phyloP scores from a whole-genome alignment of 192 early-diverging fungal species.

The Backusella tarrabulga region DNA sequence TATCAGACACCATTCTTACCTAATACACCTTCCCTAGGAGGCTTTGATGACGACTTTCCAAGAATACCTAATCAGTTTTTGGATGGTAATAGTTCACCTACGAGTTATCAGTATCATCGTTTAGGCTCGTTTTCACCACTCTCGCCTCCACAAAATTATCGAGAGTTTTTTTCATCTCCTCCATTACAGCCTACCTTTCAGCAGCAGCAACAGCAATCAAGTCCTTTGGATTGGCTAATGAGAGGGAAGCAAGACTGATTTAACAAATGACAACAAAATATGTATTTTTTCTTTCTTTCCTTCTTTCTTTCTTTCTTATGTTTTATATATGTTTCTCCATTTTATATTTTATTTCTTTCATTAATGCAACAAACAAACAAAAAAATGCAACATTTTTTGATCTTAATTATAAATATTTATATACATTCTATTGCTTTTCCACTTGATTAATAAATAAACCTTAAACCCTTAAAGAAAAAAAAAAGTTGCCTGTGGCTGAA shows the following conservation, averaged over 20 bases:
- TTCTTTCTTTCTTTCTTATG: background rate
- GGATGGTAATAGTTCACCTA: background rate
- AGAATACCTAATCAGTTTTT: background rate
- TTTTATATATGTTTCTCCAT: background rate
- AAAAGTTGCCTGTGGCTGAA: background rate
- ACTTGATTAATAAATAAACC: background rate
- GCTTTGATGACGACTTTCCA: background rate
- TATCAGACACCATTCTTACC: background rate
- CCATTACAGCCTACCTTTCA: background rate
- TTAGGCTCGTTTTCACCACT: conserved; percentile 8
- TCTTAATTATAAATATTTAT: background rate
- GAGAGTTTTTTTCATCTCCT: background rate
- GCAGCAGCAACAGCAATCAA: background rate
- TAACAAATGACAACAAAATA: background rate
- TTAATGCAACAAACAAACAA: background rate
- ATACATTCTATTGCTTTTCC: background rate
- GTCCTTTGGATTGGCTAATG: background rate
- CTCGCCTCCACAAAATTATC: conserved; percentile 6
- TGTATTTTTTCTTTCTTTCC: background rate
- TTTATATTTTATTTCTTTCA: background rate
- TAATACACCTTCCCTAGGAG: background rate
- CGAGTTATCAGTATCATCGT: background rate
- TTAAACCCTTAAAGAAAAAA: background rate
- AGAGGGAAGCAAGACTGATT: background rate
- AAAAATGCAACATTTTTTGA: background rate